Conservation (phyloP, 2,329 filamentous ascomycete species). For the Paracoccidioides brasiliensis region DNA sequence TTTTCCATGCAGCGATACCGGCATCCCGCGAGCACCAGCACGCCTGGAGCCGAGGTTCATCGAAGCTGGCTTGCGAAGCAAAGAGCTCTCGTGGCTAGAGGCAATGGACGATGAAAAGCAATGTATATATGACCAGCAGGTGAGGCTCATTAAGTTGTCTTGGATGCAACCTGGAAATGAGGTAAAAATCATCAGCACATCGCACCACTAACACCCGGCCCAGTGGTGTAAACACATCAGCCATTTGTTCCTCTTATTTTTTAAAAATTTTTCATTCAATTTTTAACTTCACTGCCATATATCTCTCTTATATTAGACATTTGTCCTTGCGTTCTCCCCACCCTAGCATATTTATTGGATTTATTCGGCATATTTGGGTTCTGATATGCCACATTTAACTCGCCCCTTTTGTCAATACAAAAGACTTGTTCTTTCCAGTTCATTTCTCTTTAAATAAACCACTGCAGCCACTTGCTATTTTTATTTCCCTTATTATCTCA, state of each 20-base stretch:
- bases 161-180: background rate
- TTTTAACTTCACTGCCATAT: too few species aligned
- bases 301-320: background rate
- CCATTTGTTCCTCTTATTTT: background rate
- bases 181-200: too few species aligned
- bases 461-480: too few species aligned
- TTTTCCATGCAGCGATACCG: constrained; percentile 29
- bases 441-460: background rate
- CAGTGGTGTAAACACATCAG: background rate
- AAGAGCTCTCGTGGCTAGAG: constrained; percentile 17
- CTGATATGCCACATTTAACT: background rate
- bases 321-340: background rate
- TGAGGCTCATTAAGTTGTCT: background rate
- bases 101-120: background rate
- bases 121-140: background rate
- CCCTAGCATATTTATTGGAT: background rate
- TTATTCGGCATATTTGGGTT: background rate
- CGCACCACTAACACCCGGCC: background rate
- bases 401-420: background rate
- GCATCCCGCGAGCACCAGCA: constrained; percentile 17
- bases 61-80: constrained; percentile 35
- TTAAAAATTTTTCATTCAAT: background rate
- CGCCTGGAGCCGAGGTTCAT: constrained; percentile 24
- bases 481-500: too few species aligned
- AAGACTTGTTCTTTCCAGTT: background rate